phyloP scores from a whole-genome alignment of 352 stramenopile genomes.

The Globisporangium uncinulatum region DNA sequence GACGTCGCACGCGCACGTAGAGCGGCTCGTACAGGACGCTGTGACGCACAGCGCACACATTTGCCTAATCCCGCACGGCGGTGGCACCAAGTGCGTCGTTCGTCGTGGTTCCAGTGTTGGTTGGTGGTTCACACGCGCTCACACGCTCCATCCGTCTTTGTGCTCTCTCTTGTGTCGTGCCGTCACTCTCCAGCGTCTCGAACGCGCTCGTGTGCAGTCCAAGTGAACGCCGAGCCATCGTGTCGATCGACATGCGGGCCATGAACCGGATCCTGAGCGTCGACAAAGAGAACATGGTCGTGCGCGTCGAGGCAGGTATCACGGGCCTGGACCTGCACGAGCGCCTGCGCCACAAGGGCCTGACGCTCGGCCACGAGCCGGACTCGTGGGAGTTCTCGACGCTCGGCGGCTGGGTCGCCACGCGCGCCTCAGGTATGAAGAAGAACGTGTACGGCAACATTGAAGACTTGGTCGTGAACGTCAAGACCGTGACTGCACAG shows the following conservation, averaged over 20 bases:
- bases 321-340: constrained; percentile 88
- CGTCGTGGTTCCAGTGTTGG: background rate
- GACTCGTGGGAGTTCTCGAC: constrained; percentile 94
- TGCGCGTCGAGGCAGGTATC: constrained; percentile 87
- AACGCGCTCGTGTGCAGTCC: constrained; percentile 54
- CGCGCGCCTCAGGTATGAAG: constrained; percentile 92
- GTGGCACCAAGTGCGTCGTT: constrained; percentile 88
- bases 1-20: constrained; percentile 71
- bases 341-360: constrained; percentile 72
- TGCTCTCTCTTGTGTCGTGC: no score
- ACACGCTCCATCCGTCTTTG: no score
- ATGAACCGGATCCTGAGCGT: constrained; percentile 77
- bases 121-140: no score
- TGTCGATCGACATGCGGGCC: constrained; percentile 91
- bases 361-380: constrained; percentile 91
- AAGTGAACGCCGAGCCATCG: constrained; percentile 82
- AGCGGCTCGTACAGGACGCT: constrained; percentile 72
- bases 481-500: constrained; percentile 65
- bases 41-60: constrained; percentile 45
- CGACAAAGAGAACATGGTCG: constrained; percentile 84
- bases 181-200: constrained; percentile 27
- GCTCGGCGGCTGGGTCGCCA: constrained; percentile 90
- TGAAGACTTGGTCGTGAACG: constrained; percentile 88
- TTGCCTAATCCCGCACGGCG: constrained; percentile 93
- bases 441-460: constrained; percentile 94